Base-by-base conservation (phyloP, 129 eudicot genomes). In the Flaveria sonorensis region DNA sequence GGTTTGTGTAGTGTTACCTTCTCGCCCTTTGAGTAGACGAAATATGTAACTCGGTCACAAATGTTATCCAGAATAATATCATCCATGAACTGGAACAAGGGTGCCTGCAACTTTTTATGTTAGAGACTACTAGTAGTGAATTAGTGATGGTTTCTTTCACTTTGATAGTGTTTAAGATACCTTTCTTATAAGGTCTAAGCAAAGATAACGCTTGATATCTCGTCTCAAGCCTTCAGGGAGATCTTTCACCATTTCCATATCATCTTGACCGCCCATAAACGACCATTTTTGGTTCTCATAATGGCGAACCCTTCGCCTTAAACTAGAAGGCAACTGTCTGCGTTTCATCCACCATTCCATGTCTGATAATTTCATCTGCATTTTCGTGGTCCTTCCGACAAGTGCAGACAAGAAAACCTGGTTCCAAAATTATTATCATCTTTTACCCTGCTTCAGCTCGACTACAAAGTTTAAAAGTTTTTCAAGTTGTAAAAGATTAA, bases 261-360 rank as follows among this genome's bases (percentile, higher is more conserved):
- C 93, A 28, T 89, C 86, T 57, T 79, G 77, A 39, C 88, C 90
- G 30, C 88, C 87, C 83, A 81, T 76, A 47, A 79, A 74, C 10
- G 79, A 46, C 90, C 93, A 82, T 26, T 81, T 76, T 15, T 86
- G 93, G 23, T 73, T 65, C 70, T 89, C 93, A 72, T 69, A 89
- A 13, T 80, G 87, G n/a, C 87, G 81, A 59, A 86, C 93, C 68
- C 90, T 84, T 72, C 60, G 81, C 64, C 85, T 84, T 70, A 89
- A 72, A 19, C 39, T 24, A 72, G 84, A 70, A n/a, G 93, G 91
- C 47, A 89, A 50, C 60, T 82, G 89, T 55, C 94, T 80, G 47
- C 89, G 74, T 66, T 59, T 84, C 91, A 89, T 84, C 94, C 94
- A 89, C 87, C 89, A 84, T 56, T 89, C 87, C 87, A 89, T 79